These are phyloP conservation scores for Boletellus sp. DNA, from an alignment of 768 basidiomycete genomes.

Conservation along the genomic window DNA sequence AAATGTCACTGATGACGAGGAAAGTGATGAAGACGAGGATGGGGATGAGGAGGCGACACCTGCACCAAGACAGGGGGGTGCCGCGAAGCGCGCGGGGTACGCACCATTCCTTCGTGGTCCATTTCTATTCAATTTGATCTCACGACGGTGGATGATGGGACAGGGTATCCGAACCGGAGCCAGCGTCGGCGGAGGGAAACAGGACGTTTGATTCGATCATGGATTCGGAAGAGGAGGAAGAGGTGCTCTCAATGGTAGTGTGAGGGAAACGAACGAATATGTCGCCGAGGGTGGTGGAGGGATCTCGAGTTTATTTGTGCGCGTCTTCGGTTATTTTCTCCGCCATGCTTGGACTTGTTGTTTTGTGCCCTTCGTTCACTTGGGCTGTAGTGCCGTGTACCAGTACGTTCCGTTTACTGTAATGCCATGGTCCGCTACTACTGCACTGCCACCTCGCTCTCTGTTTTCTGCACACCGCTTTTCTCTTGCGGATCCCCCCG, in stretches of 20 bases:
- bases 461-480: too few species aligned
- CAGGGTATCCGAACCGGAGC: slow-evolving; percentile 8
- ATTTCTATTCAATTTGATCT: neutral
- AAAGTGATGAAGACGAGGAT: slow-evolving; percentile 36
- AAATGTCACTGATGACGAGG: slow-evolving; percentile 28
- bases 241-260: slow-evolving; percentile 37
- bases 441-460: too few species aligned
- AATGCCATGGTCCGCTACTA: too few species aligned
- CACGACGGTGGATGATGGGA: neutral
- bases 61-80: slow-evolving; percentile 14
- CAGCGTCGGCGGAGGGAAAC: slow-evolving; percentile 11
- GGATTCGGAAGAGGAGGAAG: slow-evolving; percentile 46
- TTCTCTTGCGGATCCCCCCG: too few species aligned
- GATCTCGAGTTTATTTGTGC: neutral
- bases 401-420: too few species aligned
- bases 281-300: too few species aligned
- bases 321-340: neutral
- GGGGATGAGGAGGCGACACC: slow-evolving; percentile 40
- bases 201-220: slow-evolving; percentile 47
- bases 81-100: slow-evolving; percentile 7
- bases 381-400: too few species aligned
- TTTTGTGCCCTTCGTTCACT: too few species aligned
- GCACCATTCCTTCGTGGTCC: too few species aligned
- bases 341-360: too few species aligned
- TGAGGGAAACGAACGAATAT: neutral